Evolutionary conservation across 2,329 filamentous ascomycete genomes (phyloP).

Genomic region (Gaeumannomyces sp.): DNA sequence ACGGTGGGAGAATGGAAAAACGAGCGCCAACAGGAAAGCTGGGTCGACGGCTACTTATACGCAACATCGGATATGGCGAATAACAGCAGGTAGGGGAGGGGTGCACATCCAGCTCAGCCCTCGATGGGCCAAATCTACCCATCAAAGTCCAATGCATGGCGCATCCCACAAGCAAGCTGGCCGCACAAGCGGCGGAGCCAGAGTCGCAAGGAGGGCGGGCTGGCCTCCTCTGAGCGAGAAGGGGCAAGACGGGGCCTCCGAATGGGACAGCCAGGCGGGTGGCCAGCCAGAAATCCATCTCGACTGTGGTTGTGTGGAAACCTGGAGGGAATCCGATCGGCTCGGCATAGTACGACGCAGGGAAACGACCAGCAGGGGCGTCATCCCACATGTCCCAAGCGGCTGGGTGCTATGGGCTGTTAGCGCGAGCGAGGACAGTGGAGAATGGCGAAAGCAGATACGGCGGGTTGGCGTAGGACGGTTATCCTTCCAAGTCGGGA

Average conservation of each 20-base stretch:
- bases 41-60: not conserved
- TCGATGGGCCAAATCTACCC: not conserved
- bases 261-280: too few relatives aligned
- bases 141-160: not conserved
- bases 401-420: not conserved
- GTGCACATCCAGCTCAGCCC: not conserved
- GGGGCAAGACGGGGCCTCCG: not conserved
- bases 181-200: not conserved
- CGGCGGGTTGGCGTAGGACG: not conserved
- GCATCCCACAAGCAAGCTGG: not conserved
- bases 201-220: not conserved
- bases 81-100: not conserved
- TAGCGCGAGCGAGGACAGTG: not conserved
- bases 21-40: not conserved
- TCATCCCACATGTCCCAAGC: not conserved
- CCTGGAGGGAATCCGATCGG: not conserved
- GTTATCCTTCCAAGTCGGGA: not conserved
- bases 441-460: not conserved
- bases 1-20: not conserved
- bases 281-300: too few relatives aligned
- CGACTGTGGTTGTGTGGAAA: too few relatives aligned
- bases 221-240: not conserved
- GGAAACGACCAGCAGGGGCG: not conserved
- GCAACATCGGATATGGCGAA: not conserved
- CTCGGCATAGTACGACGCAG: too few relatives aligned